phyloP scores from a whole-genome alignment of 1,284 basidiomycete genomes.

The Sparassis latifolia region DNA sequence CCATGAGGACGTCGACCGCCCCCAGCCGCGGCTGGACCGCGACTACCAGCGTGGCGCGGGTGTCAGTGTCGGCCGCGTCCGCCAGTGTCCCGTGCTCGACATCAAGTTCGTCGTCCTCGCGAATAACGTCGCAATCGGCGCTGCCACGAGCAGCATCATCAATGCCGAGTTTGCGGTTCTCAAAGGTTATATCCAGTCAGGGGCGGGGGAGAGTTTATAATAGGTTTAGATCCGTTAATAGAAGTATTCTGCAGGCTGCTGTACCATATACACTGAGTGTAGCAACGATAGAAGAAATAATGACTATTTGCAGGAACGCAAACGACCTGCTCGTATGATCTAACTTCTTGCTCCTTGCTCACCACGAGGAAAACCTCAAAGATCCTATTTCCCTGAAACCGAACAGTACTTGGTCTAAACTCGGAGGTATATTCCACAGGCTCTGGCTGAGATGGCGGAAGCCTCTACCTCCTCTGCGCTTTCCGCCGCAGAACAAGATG shows the following conservation, averaged over 20 bases:
- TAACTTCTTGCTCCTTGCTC: too few relatives aligned
- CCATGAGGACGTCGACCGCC: constrained; percentile 89
- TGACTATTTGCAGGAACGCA: too few relatives aligned
- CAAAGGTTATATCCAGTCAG: constrained; percentile 53
- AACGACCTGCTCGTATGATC: too few relatives aligned
- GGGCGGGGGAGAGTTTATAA: constrained; percentile 20
- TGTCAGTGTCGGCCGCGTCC: constrained; percentile 87
- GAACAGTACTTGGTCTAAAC: too few relatives aligned
- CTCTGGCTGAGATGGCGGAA: constrained; percentile 13
- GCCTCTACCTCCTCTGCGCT: constrained; percentile 10
- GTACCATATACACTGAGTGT: not conserved
- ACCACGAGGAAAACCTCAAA: too few relatives aligned
- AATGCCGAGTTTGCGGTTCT: constrained; percentile 94
- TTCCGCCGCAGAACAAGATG: constrained; percentile 15
- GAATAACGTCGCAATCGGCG: constrained; percentile 96
- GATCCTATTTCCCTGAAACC: too few relatives aligned
- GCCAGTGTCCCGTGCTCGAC: constrained; percentile 89
- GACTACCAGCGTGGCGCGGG: constrained; percentile 91
- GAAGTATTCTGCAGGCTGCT: not conserved
- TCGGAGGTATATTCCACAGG: too few relatives aligned
- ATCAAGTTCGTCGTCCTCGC: constrained; percentile 93
- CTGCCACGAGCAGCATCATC: constrained; percentile 95
- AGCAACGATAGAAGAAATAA: too few relatives aligned
- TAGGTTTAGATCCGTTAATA: too few relatives aligned
- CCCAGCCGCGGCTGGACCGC: constrained; percentile 90